phyloP scores from a whole-genome alignment of 73 alveolate genomes.

The Paramecium tetraurelia region DNA sequence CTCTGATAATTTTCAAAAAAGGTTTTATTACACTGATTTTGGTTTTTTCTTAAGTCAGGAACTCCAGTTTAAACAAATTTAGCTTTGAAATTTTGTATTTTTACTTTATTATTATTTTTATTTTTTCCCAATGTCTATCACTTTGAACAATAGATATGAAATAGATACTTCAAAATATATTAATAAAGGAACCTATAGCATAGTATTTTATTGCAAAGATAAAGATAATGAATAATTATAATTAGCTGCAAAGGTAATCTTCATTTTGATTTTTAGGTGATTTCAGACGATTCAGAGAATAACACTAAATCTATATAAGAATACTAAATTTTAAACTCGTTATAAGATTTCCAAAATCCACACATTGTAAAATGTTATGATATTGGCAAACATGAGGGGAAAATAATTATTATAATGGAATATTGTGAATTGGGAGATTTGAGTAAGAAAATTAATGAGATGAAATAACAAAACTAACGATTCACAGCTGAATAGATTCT shows the following conservation, averaged over 20 bases:
- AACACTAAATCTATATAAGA: not conserved
- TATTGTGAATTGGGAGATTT: not conserved
- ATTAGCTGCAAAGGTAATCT: not conserved
- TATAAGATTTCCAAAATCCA: not conserved
- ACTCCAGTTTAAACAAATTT: not conserved
- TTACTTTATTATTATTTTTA: not conserved
- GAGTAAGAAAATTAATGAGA: not conserved
- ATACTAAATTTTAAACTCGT: not conserved
- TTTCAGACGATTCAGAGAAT: not conserved
- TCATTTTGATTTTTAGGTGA: not conserved
- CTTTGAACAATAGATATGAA: not conserved
- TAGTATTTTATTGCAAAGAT: not conserved
- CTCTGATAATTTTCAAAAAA: not conserved
- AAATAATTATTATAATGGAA: not conserved
- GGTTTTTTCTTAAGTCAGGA: not conserved
- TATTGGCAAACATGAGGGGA: not conserved
- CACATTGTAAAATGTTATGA: not conserved
- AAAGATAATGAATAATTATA: not conserved
- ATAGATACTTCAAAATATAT: not conserved
- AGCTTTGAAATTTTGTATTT: not conserved
- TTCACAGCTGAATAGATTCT: not conserved
- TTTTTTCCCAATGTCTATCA: not conserved
- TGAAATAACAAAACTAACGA: not conserved
- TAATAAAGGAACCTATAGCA: not conserved
- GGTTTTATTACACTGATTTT: not conserved